phyloP scores from a whole-genome alignment of 345 rosid species.

The Corymbia maculata region DNA sequence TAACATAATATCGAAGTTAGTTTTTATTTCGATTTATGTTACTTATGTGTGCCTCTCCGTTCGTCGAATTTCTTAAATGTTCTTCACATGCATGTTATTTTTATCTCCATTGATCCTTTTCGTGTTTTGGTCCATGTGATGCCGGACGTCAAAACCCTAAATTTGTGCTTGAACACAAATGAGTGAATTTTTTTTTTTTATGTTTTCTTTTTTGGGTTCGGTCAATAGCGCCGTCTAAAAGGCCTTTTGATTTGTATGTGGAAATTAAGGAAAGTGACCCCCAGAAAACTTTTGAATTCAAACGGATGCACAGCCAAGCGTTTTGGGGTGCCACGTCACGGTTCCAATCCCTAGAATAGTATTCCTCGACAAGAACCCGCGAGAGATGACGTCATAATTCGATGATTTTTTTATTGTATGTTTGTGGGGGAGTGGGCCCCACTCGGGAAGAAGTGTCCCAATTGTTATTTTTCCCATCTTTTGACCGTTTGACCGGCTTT shows the following conservation, averaged over 20 bases:
- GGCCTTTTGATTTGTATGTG: neutral
- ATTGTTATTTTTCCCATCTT: neutral
- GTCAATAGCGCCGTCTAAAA: neutral
- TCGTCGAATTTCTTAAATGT: neutral
- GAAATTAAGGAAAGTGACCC: neutral
- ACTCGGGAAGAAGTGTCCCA: neutral
- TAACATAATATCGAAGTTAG: neutral
- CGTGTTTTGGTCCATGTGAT: fast-evolving
- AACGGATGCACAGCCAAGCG: neutral
- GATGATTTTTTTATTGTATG: too few relatives aligned
- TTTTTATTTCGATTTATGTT: neutral
- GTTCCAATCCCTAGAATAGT: neutral
- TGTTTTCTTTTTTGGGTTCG: neutral
- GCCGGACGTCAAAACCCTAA: neutral
- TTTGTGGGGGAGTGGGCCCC: neutral
- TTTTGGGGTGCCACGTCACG: neutral
- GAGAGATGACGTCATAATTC: neutral
- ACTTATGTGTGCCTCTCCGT: too few relatives aligned
- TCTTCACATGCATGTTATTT: neutral
- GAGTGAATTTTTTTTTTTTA: neutral
- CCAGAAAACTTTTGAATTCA: fast-evolving
- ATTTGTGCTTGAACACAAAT: neutral
- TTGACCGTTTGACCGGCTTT: neutral
- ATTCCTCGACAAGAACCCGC: neutral
- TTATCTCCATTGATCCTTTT: neutral